Evolutionary conservation across 148 eudicot genomes (phyloP), one percentile per base, ranked within the genome.

Genomic region (Silene uniflora): DNA sequence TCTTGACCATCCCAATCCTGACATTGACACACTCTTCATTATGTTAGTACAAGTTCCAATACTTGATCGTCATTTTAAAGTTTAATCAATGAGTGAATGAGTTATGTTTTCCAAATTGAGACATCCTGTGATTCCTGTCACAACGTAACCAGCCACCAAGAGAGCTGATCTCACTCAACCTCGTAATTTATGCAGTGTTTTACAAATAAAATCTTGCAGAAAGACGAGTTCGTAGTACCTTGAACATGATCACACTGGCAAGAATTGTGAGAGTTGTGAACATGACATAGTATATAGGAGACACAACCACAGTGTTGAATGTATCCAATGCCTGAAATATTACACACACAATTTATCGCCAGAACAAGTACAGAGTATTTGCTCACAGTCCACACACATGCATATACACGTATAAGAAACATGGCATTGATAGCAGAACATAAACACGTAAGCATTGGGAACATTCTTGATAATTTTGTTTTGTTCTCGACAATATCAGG

Each of bases 1-100:
- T 78, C 84, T 78, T 89, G 90, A 52, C 87, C 89, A 69, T 85
- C 87, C 92, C 92, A 89, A 71, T 89, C 90, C 90, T 89, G 83
- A 24, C 56, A 55, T 18, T 46, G 29, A 27, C 29, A 35, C 25
- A 24, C 27, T 46, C 29, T 39, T 52, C 69, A 60, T 67, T 39
- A 77, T 46, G 32, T 60, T 3, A 71, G 69, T 71, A 29, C 13
- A 69, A 49, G 14, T 10, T 49, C 55, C 14, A 49, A 10, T 13
- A 10, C 14, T 1, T 49, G 0, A 49, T 49, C 55, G 11, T 49
- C 55, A 11, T 49, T 49, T 49, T 49, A 49, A 13, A 16, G 11
- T 49, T 13, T 5, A 49, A 3, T n/a, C 13, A 7, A 60, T 7
- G 11, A 60, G 63, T 1, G 8, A 21, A 60, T 9, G 10, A 18